Base-by-base conservation (phyloP, 768 basidiomycete genomes). In the Stropharia rugosoannulata region DNA sequence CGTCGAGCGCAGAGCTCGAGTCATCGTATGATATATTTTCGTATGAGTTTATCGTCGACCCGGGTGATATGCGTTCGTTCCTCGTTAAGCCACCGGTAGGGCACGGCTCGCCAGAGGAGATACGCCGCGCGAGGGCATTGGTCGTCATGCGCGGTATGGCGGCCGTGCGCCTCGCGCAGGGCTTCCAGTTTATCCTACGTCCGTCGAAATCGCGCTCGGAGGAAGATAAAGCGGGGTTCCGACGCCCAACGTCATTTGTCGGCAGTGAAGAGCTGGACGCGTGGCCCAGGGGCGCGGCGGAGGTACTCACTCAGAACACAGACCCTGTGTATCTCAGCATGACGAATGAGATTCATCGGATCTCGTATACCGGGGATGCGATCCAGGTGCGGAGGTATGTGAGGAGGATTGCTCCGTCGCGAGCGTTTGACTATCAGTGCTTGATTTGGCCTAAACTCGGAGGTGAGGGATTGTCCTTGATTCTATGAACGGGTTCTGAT, bases 371-470 rank as follows among this genome's bases (percentile, higher is more conserved):
- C 43, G 90, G 91, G n/a, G 90, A 95, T 63, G 81, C 85, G 13
- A 91, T 98, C 57, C 89, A 93, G 64, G 93, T 98, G 15, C 82
- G 87, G 62, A 80, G 93, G 39, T 94, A 93, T 66, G 88, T 93
- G 25, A 81, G 94, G 22, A 80, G 88, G 59, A 80, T 87, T 79
- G 80, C 82, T 49, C 77, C 73, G 55, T 83, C 80, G 51, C 79
- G 79, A 16, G 80, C 87, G 1, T 83, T 90, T 59, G 73, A 83
- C 18, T 98, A 99, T 68, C 81, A 89, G 59, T 96, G 93, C 65
- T 74, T 98, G 57, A 91, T 98, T 51, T 98, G 95, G 95, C 93
- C 95, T 16, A 91, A 91, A 63, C 77, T 91, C 16, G 92, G 93
- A 49, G 85, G 77, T 75, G 55, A 40, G 68, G 54, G 43, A 27